Evolutionary conservation across 78 protist genomes (phyloP).

Genomic region (Planoprotostelium fungivorum): DNA sequence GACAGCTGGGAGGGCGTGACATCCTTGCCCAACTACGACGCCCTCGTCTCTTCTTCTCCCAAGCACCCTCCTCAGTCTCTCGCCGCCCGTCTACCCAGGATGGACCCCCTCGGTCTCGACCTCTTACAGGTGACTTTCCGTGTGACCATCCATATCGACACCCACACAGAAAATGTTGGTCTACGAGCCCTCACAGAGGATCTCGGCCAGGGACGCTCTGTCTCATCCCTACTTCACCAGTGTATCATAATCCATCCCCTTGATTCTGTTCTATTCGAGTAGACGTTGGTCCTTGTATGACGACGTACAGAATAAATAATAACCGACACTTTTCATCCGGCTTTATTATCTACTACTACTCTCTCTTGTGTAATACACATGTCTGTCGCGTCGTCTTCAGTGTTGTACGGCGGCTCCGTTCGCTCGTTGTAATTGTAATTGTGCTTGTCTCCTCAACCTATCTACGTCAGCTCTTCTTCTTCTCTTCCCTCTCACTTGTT

Average conservation of each 20-base stretch:
- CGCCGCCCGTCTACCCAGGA: conserved; percentile 23
- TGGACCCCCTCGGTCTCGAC: conserved; percentile 67
- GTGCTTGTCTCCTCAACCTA: neutral
- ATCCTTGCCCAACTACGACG: conserved; percentile 76
- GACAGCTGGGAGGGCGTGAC: conserved; percentile 83
- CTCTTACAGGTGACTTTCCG: conserved; percentile 28
- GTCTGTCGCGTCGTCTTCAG: too few species aligned
- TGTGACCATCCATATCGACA: too few species aligned
- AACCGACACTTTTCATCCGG: too few species aligned
- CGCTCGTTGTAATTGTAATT: too few species aligned
- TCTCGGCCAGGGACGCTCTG: conserved; percentile 83
- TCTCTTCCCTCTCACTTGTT: neutral
- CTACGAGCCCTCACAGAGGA: conserved; percentile 84
- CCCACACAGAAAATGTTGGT: conserved; percentile 56
- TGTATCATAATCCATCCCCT: too few species aligned
- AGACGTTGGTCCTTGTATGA: too few species aligned
- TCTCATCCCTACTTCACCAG: conserved; percentile 76
- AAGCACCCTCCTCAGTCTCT: conserved; percentile 67
- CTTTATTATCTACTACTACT: too few species aligned
- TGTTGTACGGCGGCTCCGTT: too few species aligned
- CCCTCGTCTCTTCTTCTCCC: conserved; percentile 65
- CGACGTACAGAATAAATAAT: too few species aligned
- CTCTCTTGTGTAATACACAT: too few species aligned
- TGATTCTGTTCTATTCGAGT: too few species aligned
- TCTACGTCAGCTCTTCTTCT: neutral